Evolutionary conservation across 768 basidiomycete species (phyloP), one percentile per base, ranked within the genome.

Genomic region (Ramaria rubella): DNA sequence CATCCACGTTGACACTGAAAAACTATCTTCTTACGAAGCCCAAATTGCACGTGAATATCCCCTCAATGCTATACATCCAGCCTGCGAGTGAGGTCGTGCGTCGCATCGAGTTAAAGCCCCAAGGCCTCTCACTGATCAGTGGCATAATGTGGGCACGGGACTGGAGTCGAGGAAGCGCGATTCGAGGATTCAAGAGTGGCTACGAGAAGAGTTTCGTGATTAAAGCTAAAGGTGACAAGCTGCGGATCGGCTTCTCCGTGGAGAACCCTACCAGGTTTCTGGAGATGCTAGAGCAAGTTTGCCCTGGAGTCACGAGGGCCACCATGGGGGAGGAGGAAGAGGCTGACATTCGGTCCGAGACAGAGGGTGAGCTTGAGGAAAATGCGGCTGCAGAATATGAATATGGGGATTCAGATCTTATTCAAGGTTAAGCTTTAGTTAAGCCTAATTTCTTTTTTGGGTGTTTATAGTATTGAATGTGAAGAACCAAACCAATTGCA

Each of bases 201-300:
- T 46, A 4, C 9, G 44, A 53, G 26, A 36, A 40, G 29, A 53
- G 52, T 34, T 53, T 34, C 33, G 38, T 53, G 24, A 27, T 42
- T 27, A 53, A 53, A 42, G 33, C 40, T 34, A 53, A 53, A 29
- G 52, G 36, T 7, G 34, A 53, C 12, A 42, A 4, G 26, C 40
- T 42, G 4, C 52, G 52, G 33, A 27, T 6, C 6, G 52, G 52
- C 17, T 42, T 42, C 29, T 53, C 52, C 3, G 52, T 53, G 26
- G 52, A 53, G 26, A 17, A 53, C n/a, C 52, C 33, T 19, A n/a
- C 1, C 14, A 34, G 40, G 52, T 53, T 53, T 36, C n/a, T 53
- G 52, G n/a, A 42, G 4, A 23, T 42, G 14, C 26, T 53, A 34
- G 52, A 53, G 36, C 23, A 29, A 21, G 11, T 53, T n/a, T 15